Conservation (phyloP, 2,329 filamentous ascomycete species). For the Aspergillus tamarii region DNA sequence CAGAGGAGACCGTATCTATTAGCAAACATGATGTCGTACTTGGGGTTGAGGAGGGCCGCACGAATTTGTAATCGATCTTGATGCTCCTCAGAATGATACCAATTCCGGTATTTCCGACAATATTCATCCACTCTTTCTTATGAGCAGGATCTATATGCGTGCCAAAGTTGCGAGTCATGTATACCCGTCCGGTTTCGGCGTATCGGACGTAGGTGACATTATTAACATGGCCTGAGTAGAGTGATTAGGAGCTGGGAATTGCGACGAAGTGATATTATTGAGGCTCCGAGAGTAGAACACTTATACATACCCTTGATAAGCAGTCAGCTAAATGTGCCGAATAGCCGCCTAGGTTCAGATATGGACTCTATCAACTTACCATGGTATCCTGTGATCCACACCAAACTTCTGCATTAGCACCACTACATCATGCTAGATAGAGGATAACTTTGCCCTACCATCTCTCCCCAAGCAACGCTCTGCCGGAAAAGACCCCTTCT, state of each 20-base stretch:
- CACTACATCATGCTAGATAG: background rate
- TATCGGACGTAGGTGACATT: conserved; percentile 83
- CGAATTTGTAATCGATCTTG: conserved; percentile 84
- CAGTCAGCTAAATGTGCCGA: conserved; percentile 7
- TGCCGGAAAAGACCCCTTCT: conserved; percentile 67
- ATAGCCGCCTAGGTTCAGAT: background rate
- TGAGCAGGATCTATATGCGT: conserved; percentile 64
- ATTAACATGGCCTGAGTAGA: conserved; percentile 72
- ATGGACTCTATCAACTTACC: conserved; percentile 36
- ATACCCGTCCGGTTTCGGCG: conserved; percentile 78
- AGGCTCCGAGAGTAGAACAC: background rate
- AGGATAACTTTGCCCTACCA: conserved; percentile 56
- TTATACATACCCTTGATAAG: conserved; percentile 29
- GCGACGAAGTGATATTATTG: background rate
- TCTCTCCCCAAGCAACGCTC: conserved; percentile 80
- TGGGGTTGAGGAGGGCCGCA: conserved; percentile 48
- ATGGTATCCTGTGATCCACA: conserved; percentile 46
- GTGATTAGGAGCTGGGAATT: conserved; percentile 5
- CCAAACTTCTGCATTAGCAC: conserved; percentile 24
- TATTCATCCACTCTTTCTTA: conserved; percentile 65
- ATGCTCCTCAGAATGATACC: conserved; percentile 82
- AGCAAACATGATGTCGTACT: conserved; percentile 5
- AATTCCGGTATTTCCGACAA: conserved; percentile 67
- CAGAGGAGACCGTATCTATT: background rate
- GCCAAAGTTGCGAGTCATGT: conserved; percentile 75